Percentiles rank a stretch among this genome's conserved stretches.
phyloP scores from a whole-genome alignment of 805 yeast genomes.

The Geotrichum ghanense region DNA sequence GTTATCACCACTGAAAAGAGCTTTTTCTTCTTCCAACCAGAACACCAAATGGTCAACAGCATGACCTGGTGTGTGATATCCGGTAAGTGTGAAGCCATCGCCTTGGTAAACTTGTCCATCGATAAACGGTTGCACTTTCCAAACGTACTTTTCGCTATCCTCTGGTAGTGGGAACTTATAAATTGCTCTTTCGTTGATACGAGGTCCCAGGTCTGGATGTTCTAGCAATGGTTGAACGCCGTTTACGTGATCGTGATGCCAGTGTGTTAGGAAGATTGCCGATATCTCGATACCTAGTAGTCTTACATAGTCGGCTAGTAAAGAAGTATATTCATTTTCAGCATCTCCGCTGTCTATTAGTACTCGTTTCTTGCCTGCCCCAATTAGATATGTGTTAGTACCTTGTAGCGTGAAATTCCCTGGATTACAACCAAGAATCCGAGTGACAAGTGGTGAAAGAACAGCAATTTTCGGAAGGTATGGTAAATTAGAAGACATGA shows the following conservation, averaged over 20 bases:
- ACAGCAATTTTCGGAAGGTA: constrained; percentile 14
- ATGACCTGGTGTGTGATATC: constrained; percentile 28
- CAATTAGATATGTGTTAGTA: constrained; percentile 29
- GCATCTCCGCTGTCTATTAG: constrained; percentile 30
- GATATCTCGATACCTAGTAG: constrained; percentile 16
- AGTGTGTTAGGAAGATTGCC: constrained; percentile 25
- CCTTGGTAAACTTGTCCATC: constrained; percentile 19
- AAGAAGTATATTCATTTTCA: constrained; percentile 17
- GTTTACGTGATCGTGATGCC: constrained; percentile 28
- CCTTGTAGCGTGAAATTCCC: constrained; percentile 29
- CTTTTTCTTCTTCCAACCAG: constrained; percentile 25
- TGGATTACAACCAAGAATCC: constrained; percentile 28
- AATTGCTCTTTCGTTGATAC: background rate
- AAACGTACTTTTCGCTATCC: constrained; percentile 4
- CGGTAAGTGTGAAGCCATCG: constrained; percentile 21
- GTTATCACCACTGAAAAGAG: constrained; percentile 27
- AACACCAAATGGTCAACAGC: constrained; percentile 27
- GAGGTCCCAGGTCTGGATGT: background rate
- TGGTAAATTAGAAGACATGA: background rate
- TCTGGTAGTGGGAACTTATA: constrained; percentile 7
- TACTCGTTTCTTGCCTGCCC: constrained; percentile 22
- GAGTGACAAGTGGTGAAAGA: constrained; percentile 24
- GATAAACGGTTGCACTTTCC: constrained; percentile 9
- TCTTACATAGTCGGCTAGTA: constrained; percentile 17
- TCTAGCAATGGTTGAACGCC: constrained; percentile 18